Base-by-base conservation (phyloP, 1,284 basidiomycete species). In the Ceratobasidium sp. region DNA sequence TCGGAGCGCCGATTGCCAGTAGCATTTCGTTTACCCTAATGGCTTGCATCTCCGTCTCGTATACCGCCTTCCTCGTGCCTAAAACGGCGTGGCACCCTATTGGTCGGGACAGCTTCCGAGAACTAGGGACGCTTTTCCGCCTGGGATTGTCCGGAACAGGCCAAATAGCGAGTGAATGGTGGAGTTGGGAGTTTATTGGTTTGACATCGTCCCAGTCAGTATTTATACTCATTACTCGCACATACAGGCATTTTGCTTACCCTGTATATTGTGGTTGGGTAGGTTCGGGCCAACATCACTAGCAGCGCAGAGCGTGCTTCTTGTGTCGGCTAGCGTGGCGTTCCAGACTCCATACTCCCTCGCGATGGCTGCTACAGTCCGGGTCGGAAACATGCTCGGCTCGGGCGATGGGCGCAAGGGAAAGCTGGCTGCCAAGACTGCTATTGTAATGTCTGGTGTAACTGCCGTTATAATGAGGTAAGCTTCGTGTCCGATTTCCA, bases 1-100 rank as follows among this genome's bases (percentile, higher is more conserved):
- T 95, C 73, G 96, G 96, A 13, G 96, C 96, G 1, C 96, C 96
- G 0, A 85, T 98, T 43, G 93, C 96, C 0, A 95, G 93, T 0
- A 91, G 93, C 0, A 86, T 97, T 73, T 93, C 92, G 1, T 94
- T 95, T 84, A 97, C 95, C 81, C 84, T 97, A 38, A 91, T 95
- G 73, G 87, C 89, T 11, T 54, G 91, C 49, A 78, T 89, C 55
- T 91, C 89, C 1, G 80, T 94, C 43, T 72, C 85, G n/a, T 97
- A 95, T 78, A 91, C 90, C 16, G 75, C 91, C 16, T 88, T 89
- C 78, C 89, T 89, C 75, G 90, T 91, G 0, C 91, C 94, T 0
- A 82, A 84, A 47, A 91, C 89, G 0, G 95, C 95, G 0, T 98
- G 95, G 94, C 87, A 93, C 78, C 95, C 95, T 0, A 80, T 96